A percentile compares a stretch with the other conserved stretches of the same genome.
Conservation (phyloP, 495 filamentous ascomycete genomes). For the Hypoxylon fragiforme region DNA sequence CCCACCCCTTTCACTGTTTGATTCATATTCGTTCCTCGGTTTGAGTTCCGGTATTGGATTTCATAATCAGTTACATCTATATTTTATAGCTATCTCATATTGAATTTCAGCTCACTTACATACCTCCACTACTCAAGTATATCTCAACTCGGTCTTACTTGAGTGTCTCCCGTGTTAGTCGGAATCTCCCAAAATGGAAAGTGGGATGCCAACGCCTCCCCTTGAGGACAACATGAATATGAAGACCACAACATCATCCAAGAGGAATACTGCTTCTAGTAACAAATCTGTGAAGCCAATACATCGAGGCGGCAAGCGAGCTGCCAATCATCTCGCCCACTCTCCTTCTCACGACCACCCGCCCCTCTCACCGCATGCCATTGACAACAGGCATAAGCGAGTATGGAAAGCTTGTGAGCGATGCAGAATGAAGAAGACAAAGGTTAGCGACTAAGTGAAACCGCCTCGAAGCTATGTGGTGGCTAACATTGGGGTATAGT, state of each 20-base stretch:
- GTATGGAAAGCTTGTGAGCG: constrained; percentile 74
- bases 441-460: constrained; percentile 52
- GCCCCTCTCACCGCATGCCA: constrained; percentile 32
- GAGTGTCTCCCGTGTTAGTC: constrained; percentile 11
- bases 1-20: constrained; percentile 2
- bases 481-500: constrained; percentile 44
- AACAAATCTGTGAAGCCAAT: constrained; percentile 39
- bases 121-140: not conserved
- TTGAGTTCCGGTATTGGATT: constrained; percentile 5
- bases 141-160: constrained; percentile 7
- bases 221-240: constrained; percentile 48
- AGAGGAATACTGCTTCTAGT: constrained; percentile 30
- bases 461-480: not conserved
- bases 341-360: constrained; percentile 42
- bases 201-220: constrained; percentile 49
- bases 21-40: constrained; percentile 2
- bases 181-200: constrained; percentile 44
- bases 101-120: constrained; percentile 19
- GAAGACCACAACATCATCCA: constrained; percentile 32
- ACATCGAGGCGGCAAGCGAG: constrained; percentile 39
- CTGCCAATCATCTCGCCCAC: constrained; percentile 31
- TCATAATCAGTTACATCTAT: constrained; percentile 10
- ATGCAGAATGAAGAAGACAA: constrained; percentile 73
- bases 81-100: constrained; percentile 6
- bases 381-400: constrained; percentile 61